A percentile compares a stretch with the other conserved stretches of the same genome.
These are phyloP conservation scores for Mycena kentingensis DNA, from an alignment of 768 basidiomycete genomes.

Conservation along the genomic window DNA sequence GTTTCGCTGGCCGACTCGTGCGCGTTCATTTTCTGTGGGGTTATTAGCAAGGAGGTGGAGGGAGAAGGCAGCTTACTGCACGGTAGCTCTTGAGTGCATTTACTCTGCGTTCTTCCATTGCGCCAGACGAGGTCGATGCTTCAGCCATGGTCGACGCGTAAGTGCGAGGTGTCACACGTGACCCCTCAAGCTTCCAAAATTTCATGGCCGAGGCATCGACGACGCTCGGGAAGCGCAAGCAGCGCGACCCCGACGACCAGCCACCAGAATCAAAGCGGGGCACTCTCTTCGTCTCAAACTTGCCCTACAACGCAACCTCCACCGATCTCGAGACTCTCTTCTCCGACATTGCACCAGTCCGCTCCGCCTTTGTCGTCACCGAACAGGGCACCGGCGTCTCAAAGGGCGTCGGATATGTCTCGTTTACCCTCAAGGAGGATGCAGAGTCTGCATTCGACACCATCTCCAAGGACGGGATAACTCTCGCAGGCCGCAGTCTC, in stretches of 20 bases:
- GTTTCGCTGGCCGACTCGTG: constrained; percentile 86
- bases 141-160: constrained; percentile 39
- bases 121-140: constrained; percentile 57
- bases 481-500: constrained; percentile 66
- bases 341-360: constrained; percentile 93
- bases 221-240: constrained; percentile 3
- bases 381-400: constrained; percentile 74
- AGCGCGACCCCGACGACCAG: constrained; percentile 2
- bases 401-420: constrained; percentile 96
- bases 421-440: constrained; percentile 88
- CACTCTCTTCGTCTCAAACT: constrained; percentile 90
- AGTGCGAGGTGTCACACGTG: constrained; percentile 38
- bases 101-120: constrained; percentile 69
- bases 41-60: constrained; percentile 12
- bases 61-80: constrained; percentile 47
- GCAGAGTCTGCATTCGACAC: constrained; percentile 73
- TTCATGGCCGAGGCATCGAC: constrained; percentile 41
- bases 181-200: not conserved
- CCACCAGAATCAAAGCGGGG: constrained; percentile 36
- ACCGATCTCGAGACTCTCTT: constrained; percentile 90
- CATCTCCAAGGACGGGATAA: constrained; percentile 64
- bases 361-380: constrained; percentile 90
- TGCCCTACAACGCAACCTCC: constrained; percentile 89
- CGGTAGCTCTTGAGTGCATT: constrained; percentile 79
- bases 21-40: constrained; percentile 83